phyloP scores from a whole-genome alignment of 2,329 filamentous ascomycete genomes.

The Sordariomycetes sp. region DNA sequence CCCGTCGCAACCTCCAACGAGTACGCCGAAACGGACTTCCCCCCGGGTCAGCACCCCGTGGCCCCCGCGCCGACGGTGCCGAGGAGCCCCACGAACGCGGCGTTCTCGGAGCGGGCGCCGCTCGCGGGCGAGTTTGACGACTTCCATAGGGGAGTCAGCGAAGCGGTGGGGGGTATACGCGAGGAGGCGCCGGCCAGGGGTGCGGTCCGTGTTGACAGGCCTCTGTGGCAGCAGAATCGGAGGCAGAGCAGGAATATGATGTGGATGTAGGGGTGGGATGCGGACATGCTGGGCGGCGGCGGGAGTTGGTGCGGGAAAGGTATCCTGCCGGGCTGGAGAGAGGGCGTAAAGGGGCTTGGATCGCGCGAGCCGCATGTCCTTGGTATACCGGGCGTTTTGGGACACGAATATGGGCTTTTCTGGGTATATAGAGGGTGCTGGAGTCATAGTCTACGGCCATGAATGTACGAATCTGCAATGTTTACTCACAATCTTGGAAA shows the following conservation, averaged over 20 bases:
- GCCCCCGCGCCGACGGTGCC: slow-evolving; percentile 5
- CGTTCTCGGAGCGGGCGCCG: slow-evolving; percentile 20
- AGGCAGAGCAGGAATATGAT: slow-evolving; percentile 7
- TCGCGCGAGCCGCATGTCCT: no score
- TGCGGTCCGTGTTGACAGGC: background rate
- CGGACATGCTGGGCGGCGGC: background rate
- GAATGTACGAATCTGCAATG: no score
- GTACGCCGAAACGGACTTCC: slow-evolving; percentile 6
- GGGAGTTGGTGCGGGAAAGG: background rate
- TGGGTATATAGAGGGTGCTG: no score
- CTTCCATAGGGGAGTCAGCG: slow-evolving; percentile 26
- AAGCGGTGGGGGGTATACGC: slow-evolving; percentile 22
- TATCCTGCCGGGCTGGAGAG: background rate
- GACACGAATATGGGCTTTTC: no score
- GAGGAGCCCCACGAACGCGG: background rate
- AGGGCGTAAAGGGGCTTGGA: no score
- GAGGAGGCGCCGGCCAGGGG: slow-evolving; percentile 12
- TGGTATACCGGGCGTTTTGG: no score
- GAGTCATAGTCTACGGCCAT: no score
- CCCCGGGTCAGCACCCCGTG: slow-evolving; percentile 3
- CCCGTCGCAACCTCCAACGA: slow-evolving; percentile 8
- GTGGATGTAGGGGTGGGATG: slow-evolving; percentile 7
- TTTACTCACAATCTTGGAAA: no score
- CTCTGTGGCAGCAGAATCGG: slow-evolving; percentile 10
- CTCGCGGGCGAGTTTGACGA: slow-evolving; percentile 30